Conservation (phyloP, 1,284 basidiomycete species). For the Trichosporon coremiiforme region DNA sequence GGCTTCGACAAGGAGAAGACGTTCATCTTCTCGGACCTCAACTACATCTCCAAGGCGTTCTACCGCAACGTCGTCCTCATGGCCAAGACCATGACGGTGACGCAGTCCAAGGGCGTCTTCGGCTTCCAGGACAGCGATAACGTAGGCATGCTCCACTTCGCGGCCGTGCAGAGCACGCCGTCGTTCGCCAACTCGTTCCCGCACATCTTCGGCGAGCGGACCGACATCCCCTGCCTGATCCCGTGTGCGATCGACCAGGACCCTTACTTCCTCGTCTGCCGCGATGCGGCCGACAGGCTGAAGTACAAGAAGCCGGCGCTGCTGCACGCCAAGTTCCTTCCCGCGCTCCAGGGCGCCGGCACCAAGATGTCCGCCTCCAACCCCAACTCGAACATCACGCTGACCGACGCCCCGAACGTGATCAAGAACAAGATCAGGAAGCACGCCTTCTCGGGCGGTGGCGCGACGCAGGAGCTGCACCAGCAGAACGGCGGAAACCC, state of each 20-base stretch:
- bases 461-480: slow-evolving; percentile 93
- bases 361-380: slow-evolving; percentile 99
- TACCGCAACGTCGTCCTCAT: slow-evolving; percentile 94
- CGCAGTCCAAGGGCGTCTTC: slow-evolving; percentile 92
- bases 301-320: slow-evolving; percentile 94
- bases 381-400: slow-evolving; percentile 86
- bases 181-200: slow-evolving; percentile 99
- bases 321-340: slow-evolving; percentile 96
- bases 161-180: slow-evolving; percentile 93
- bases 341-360: slow-evolving; percentile 93
- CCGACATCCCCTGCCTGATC: slow-evolving; percentile 88
- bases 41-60: slow-evolving; percentile 78
- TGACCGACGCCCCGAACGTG: slow-evolving; percentile 89
- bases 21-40: slow-evolving; percentile 94
- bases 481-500: slow-evolving; percentile 83
- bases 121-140: slow-evolving; percentile 98
- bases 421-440: slow-evolving; percentile 98
- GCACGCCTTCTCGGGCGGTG: slow-evolving; percentile 85
- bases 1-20: slow-evolving; percentile 85
- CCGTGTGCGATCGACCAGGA: slow-evolving; percentile 98
- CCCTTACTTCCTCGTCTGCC: slow-evolving; percentile 83
- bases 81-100: slow-evolving; percentile 88
- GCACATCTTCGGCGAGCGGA: slow-evolving; percentile 85
- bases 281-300: slow-evolving; percentile 89
- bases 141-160: slow-evolving; percentile 97